Percentiles rank a stretch among this genome's conserved stretches.
Conservation (phyloP, 257 asterid genomes). For the Penstemon davidsonii region DNA sequence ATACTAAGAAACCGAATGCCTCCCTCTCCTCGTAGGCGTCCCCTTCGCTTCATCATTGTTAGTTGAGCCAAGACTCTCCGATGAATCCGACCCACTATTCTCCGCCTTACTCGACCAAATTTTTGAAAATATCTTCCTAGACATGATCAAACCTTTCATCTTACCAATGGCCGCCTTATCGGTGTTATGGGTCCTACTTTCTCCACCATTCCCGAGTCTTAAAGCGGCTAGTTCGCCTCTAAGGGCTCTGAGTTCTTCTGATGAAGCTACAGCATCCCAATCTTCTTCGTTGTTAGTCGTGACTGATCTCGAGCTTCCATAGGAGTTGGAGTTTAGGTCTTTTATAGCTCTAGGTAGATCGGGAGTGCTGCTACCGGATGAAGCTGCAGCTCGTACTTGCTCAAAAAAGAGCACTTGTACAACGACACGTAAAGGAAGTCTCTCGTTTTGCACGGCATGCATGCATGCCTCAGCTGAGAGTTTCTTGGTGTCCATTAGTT, state of each 20-base stretch:
- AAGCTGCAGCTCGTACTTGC: conserved; percentile 67
- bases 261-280: conserved; percentile 71
- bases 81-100: conserved; percentile 71
- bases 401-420: conserved; percentile 75
- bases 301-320: conserved; percentile 64
- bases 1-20: conserved; percentile 59
- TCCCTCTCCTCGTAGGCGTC: conserved; percentile 57
- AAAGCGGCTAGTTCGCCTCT: conserved; percentile 67
- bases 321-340: conserved; percentile 52
- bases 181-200: conserved; percentile 23
- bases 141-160: conserved; percentile 55
- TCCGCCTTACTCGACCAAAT: conserved; percentile 62
- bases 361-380: conserved; percentile 73
- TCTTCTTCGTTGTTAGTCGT: conserved; percentile 68
- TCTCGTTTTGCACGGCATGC: conserved; percentile 78
- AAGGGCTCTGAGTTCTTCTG: conserved; percentile 64
- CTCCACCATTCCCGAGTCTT: conserved; percentile 38
- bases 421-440: conserved; percentile 70
- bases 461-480: conserved; percentile 66
- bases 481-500: conserved; percentile 75
- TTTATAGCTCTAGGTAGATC: conserved; percentile 62
- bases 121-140: conserved; percentile 59
- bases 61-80: conserved; percentile 60
- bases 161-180: conserved; percentile 49
- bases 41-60: conserved; percentile 50